These are phyloP conservation scores for Chaetomium sp. DNA, from an alignment of 2,329 filamentous ascomycete genomes.

Conservation along the genomic window DNA sequence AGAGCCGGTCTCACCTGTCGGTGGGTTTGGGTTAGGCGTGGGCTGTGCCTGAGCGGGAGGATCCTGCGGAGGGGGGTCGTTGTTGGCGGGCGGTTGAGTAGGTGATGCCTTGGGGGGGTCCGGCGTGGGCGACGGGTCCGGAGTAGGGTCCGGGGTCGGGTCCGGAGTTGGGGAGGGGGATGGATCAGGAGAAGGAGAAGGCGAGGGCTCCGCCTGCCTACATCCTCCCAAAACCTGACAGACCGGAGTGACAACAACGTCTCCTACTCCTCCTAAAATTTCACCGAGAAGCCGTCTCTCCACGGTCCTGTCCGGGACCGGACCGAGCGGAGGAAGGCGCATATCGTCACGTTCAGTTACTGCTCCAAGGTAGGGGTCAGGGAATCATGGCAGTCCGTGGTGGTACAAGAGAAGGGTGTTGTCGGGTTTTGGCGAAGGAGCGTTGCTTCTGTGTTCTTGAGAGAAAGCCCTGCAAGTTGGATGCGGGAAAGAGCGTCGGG, in stretches of 20 bases:
- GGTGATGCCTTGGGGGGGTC: neutral
- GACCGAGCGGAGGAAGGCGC: constrained; percentile 4
- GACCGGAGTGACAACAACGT: neutral
- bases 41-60: neutral
- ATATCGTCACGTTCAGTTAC: constrained; percentile 1
- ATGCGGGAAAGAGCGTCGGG: too few relatives aligned
- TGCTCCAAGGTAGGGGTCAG: neutral
- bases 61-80: neutral
- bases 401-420: neutral
- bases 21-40: neutral
- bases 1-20: neutral
- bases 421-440: neutral
- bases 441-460: neutral
- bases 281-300: constrained; percentile 7
- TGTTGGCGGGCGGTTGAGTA: neutral
- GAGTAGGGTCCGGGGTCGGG: neutral
- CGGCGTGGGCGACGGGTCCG: neutral
- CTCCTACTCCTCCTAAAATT: neutral
- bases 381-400: neutral
- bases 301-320: neutral
- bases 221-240: constrained; percentile 9
- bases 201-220: neutral
- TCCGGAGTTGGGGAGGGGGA: neutral
- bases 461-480: neutral
- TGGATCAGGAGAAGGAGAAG: neutral